Conservation (phyloP, 1,284 basidiomycete species). For the Naganishia sp. region DNA sequence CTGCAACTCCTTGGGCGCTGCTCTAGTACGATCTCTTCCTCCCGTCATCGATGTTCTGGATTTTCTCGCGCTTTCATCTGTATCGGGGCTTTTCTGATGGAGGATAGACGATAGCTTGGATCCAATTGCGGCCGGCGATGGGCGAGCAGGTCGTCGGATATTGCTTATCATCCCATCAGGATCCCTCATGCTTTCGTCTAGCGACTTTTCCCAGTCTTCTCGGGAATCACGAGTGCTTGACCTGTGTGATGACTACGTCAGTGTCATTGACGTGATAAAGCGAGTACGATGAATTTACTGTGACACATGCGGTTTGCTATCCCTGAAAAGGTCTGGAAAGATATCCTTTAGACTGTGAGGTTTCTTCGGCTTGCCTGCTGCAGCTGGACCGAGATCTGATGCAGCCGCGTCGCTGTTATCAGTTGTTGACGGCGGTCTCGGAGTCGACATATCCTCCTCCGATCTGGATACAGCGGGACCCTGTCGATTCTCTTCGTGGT, state of each 20-base stretch:
- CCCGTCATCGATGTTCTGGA: neutral
- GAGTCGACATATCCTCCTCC: too few species aligned
- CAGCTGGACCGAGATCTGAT: neutral
- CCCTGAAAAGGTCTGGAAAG: constrained; percentile 24
- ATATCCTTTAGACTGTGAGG: constrained; percentile 22
- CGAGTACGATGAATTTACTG: neutral
- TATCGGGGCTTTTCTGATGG: neutral
- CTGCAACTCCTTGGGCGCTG: constrained; percentile 18
- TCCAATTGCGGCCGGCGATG: neutral
- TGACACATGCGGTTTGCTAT: neutral
- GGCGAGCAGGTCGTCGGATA: neutral
- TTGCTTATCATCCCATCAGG: neutral
- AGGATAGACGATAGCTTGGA: constrained; percentile 19
- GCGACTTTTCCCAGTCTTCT: constrained; percentile 10
- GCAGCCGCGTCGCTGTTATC: too few species aligned
- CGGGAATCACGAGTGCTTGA: neutral
- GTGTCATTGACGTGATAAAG: too few species aligned
- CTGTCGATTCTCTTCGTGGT: too few species aligned
- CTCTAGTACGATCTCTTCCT: constrained; percentile 16
- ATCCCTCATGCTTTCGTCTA: constrained; percentile 9
- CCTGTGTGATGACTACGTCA: neutral
- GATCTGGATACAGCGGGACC: too few species aligned
- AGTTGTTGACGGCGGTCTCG: too few species aligned
- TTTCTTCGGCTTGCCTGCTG: neutral
- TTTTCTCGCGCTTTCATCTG: too few species aligned